Conservation (phyloP, 2,329 filamentous ascomycete genomes). For the Pestalotiopsis sp. region DNA sequence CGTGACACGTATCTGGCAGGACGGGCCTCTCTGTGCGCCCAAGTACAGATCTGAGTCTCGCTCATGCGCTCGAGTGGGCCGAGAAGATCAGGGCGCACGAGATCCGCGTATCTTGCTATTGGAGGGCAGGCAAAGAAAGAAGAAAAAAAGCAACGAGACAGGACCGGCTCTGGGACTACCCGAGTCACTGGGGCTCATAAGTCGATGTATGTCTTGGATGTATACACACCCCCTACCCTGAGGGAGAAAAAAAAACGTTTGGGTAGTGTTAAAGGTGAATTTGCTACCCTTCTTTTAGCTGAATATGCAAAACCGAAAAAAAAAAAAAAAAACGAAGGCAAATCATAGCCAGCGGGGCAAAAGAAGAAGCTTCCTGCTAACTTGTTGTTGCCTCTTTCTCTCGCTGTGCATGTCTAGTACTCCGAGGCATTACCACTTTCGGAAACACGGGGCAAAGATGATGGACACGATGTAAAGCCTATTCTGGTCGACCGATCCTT, state of each 20-base stretch:
- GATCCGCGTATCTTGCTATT: background rate
- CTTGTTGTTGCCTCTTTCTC: background rate
- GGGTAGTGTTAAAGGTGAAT: background rate
- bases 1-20: too few species aligned
- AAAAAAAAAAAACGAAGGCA: background rate
- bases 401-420: background rate
- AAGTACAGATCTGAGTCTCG: conserved; percentile 5
- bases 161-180: background rate
- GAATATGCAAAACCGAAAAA: background rate
- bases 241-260: background rate
- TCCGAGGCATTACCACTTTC: background rate
- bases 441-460: background rate
- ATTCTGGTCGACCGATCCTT: background rate
- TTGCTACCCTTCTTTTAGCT: background rate
- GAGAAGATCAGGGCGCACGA: conserved; percentile 5
- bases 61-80: conserved; percentile 2
- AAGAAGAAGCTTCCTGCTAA: background rate
- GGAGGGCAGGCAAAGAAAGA: background rate
- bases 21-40: background rate
- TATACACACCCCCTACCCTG: background rate
- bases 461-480: background rate
- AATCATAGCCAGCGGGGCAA: background rate
- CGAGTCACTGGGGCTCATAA: conserved; percentile 5
- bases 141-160: background rate
- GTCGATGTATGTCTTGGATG: background rate